phyloP scores from a whole-genome alignment of 371 early-diverging fungal species.

The Mortierella sp. region DNA sequence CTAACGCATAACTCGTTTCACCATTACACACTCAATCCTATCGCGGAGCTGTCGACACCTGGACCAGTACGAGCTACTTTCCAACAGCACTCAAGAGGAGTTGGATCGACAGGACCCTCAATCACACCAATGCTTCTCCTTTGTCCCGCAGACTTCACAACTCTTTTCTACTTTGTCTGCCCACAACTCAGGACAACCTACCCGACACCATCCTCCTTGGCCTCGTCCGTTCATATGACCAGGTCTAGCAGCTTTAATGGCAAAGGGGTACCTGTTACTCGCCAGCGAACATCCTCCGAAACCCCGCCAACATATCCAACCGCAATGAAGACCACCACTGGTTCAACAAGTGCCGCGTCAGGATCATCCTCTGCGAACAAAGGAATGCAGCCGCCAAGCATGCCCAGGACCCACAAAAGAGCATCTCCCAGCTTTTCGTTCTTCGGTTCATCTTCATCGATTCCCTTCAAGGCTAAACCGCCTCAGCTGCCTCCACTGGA shows the following conservation, averaged over 20 bases:
- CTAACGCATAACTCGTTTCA: not conserved
- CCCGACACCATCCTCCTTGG: not conserved
- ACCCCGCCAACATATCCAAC: slow-evolving; percentile 48
- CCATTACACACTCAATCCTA: slow-evolving; percentile 38
- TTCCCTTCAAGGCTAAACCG: slow-evolving; percentile 50
- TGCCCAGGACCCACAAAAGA: slow-evolving; percentile 30
- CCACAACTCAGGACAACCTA: slow-evolving; percentile 33
- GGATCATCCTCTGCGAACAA: not conserved
- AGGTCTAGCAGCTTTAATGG: slow-evolving; percentile 51
- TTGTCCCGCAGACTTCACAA: slow-evolving; percentile 56
- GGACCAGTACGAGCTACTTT: slow-evolving; percentile 14
- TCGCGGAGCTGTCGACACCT: slow-evolving; percentile 33
- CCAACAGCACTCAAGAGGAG: not conserved
- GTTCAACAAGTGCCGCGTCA: not conserved
- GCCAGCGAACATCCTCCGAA: slow-evolving; percentile 52
- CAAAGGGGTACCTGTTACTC: slow-evolving; percentile 19
- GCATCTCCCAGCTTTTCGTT: slow-evolving; percentile 52
- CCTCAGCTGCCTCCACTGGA: slow-evolving; percentile 37
- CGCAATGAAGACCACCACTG: slow-evolving; percentile 23
- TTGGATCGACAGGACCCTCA: slow-evolving; percentile 11
- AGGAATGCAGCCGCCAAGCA: slow-evolving; percentile 20
- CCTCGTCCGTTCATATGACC: slow-evolving; percentile 33
- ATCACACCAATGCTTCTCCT: slow-evolving; percentile 46
- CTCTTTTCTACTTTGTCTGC: slow-evolving; percentile 53
- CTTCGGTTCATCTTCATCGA: slow-evolving; percentile 35